phyloP scores from a whole-genome alignment of 257 asterid species.

The Eustoma russellianum region DNA sequence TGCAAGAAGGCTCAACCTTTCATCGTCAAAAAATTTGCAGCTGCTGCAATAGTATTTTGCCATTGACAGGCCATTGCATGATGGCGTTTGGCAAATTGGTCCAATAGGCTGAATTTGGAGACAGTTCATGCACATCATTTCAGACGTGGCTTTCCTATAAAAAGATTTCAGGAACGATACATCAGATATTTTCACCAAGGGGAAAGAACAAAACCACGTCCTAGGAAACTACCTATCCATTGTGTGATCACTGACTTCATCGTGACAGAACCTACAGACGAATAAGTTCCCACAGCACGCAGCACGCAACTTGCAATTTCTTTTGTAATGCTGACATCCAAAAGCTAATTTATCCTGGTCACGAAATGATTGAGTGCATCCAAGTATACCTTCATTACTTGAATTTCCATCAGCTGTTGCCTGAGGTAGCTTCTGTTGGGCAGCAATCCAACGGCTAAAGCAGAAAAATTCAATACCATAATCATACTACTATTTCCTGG shows the following conservation, averaged over 20 bases:
- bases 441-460: constrained; percentile 91
- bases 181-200: background rate
- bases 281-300: constrained; percentile 86
- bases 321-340: constrained; percentile 95
- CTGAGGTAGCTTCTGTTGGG: constrained; percentile 78
- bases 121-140: constrained; percentile 98
- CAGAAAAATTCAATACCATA: constrained; percentile 3
- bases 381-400: constrained; percentile 47
- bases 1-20: constrained; percentile 42
- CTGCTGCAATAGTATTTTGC: constrained; percentile 93
- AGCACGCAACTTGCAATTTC: constrained; percentile 97
- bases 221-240: constrained; percentile 66
- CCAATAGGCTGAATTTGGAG: constrained; percentile 81
- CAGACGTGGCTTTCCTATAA: constrained; percentile 90
- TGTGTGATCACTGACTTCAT: constrained; percentile 94
- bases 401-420: constrained; percentile 39
- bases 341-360: constrained; percentile 62
- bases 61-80: constrained; percentile 74
- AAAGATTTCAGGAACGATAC: constrained; percentile 1
- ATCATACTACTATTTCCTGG: too few species aligned
- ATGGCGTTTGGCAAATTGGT: constrained; percentile 62
- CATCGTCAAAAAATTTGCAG: constrained; percentile 94
- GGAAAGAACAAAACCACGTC: background rate
- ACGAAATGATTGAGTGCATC: constrained; percentile 68
- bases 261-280: constrained; percentile 94